Conservation (phyloP, 2,329 filamentous ascomycete species). For the Cladosporium sp. region DNA sequence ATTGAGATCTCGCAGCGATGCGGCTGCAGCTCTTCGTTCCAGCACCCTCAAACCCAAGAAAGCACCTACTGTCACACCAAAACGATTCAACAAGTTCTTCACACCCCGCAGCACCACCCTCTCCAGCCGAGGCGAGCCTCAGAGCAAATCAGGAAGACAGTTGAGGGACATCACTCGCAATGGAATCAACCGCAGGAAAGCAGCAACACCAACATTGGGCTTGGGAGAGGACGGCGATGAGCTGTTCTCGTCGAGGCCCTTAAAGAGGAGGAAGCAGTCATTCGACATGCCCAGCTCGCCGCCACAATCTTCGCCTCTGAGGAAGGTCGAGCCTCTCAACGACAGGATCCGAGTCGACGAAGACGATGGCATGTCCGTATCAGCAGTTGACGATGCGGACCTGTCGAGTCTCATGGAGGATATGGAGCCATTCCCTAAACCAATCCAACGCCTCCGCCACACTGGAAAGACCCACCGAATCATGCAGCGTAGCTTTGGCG, state of each 20-base stretch:
- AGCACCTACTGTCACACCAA: conserved; percentile 47
- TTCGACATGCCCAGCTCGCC: conserved; percentile 42
- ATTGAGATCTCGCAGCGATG: conserved; percentile 14
- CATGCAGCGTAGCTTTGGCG: conserved; percentile 45
- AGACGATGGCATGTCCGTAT: conserved; percentile 15
- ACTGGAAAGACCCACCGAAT: conserved; percentile 34
- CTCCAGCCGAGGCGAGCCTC: conserved; percentile 22
- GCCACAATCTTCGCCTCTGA: conserved; percentile 46
- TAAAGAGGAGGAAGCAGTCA: conserved; percentile 26
- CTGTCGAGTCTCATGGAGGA: conserved; percentile 37
- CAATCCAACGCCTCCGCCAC: conserved; percentile 35
- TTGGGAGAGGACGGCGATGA: conserved; percentile 15
- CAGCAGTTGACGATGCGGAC: conserved; percentile 30
- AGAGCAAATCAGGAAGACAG: conserved; percentile 40
- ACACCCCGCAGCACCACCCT: conserved; percentile 38
- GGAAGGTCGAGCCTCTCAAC: conserved; percentile 29
- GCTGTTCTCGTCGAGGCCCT: conserved; percentile 24
- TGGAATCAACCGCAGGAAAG: conserved; percentile 36
- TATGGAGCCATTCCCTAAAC: conserved; percentile 39
- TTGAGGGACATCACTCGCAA: conserved; percentile 47
- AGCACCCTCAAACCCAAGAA: conserved; percentile 38
- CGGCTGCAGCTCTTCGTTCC: conserved; percentile 2
- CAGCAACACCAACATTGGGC: background rate
- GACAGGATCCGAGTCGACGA: conserved; percentile 19
- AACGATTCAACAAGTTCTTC: conserved; percentile 49